Conservation (phyloP, 2,329 filamentous ascomycete genomes). For the Fusarium udum region DNA sequence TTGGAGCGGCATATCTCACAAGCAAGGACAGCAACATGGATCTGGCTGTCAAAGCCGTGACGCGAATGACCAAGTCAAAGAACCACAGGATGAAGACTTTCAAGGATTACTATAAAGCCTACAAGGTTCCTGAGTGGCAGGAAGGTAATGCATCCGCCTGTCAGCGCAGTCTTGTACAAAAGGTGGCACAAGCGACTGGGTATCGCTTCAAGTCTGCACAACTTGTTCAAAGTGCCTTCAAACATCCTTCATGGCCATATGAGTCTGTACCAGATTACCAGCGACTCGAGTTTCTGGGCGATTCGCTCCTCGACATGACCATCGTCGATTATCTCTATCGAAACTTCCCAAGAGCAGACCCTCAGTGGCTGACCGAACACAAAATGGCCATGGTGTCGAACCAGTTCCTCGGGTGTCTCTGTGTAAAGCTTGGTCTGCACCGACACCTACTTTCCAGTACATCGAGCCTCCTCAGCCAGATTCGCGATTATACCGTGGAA, state of each 20-base stretch:
- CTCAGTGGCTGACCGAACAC: conserved; percentile 97
- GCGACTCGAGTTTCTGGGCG: conserved; percentile 89
- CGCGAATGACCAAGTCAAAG: conserved; percentile 72
- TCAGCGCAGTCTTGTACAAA: conserved; percentile 73
- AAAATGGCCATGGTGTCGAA: conserved; percentile 99
- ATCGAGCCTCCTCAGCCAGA: conserved; percentile 51
- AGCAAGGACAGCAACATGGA: conserved; percentile 58
- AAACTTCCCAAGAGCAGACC: conserved; percentile 79
- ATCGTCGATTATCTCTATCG: conserved; percentile 86
- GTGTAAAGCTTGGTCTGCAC: conserved; percentile 81
- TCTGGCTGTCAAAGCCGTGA: conserved; percentile 70
- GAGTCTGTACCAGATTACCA: conserved; percentile 87
- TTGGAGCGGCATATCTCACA: conserved; percentile 80
- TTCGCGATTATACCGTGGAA: conserved; percentile 65
- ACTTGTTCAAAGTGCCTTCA: conserved; percentile 84
- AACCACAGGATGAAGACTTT: conserved; percentile 77
- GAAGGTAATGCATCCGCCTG: conserved; percentile 66
- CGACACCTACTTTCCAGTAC: conserved; percentile 71
- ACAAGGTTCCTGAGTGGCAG: conserved; percentile 78
- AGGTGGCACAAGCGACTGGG: conserved; percentile 66
- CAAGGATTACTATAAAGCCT: conserved; percentile 76
- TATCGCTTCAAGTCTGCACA: conserved; percentile 78
- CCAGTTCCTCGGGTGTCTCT: conserved; percentile 86
- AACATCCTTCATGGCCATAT: conserved; percentile 85
- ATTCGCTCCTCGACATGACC: conserved; percentile 86